Conservation (phyloP, 139 green algal species). For the Chlorella sp. region DNA sequence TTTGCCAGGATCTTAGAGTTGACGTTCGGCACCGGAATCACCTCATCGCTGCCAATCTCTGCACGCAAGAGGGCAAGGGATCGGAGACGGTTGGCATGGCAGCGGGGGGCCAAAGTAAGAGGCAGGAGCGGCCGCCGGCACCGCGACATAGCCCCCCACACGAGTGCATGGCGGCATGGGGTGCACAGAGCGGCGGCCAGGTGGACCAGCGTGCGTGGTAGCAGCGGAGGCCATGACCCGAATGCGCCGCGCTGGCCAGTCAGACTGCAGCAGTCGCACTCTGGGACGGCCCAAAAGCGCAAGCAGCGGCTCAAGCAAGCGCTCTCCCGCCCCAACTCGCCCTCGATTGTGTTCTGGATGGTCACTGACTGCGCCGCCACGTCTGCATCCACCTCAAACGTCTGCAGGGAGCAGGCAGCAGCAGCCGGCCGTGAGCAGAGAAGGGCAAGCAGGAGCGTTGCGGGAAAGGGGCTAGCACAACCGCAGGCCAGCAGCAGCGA, state of each 20-base stretch:
- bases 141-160: too few relatives aligned
- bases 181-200: not conserved
- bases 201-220: not conserved
- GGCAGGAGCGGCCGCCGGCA: too few relatives aligned
- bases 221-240: too few relatives aligned
- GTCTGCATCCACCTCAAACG: slow-evolving; percentile 80
- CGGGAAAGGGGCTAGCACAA: too few relatives aligned
- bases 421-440: too few relatives aligned
- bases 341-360: slow-evolving; percentile 90
- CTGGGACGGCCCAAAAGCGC: not conserved
- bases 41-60: slow-evolving; percentile 76
- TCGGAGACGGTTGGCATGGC: not conserved
- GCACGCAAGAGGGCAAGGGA: too few relatives aligned
- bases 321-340: slow-evolving; percentile 32
- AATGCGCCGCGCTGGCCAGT: not conserved
- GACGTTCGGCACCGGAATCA: slow-evolving; percentile 91
- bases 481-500: too few relatives aligned
- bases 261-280: too few relatives aligned
- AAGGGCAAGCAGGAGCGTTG: too few relatives aligned
- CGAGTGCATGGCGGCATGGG: not conserved
- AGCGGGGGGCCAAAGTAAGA: too few relatives aligned
- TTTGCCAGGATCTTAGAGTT: slow-evolving; percentile 73
- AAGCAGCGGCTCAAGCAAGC: not conserved
- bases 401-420: not conserved
- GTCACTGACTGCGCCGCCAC: slow-evolving; percentile 82